Base-by-base conservation (phyloP, 2,329 filamentous ascomycete genomes). In the Ophiostoma ips region DNA sequence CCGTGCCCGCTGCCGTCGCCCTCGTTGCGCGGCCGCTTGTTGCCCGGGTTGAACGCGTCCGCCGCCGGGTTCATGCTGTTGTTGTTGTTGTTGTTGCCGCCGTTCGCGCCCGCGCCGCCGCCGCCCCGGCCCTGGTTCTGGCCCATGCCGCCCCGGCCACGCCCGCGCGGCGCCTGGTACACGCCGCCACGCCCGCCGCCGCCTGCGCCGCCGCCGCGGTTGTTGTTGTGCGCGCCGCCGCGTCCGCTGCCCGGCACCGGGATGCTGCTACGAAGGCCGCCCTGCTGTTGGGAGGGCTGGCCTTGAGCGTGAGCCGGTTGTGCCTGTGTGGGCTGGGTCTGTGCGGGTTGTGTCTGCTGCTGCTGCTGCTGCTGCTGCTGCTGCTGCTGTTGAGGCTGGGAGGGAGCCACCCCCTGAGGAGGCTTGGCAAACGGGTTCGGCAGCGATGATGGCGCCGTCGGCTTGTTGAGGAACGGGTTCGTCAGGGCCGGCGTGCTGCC, bases 1-100 rank as follows among this genome's bases (percentile, higher is more conserved):
- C 51, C 58, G 7, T 55, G 54, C 21, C 64, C 66, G 41, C 63
- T 64, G 48, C 64, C 69, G 41, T 67, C 66, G 13, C 61, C 63
- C 50, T 77, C 75, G 50, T 74, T 73, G 28, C 75, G 67, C 18
- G 71, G 67, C 34, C 75, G 67, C 62, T 79, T 78, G 57, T 71
- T 74, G 19, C 73, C 72, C 15, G 71, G 69, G 28, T 75, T 73
- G 55, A 75, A 71, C 53, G 73, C 72, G 11, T 74, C 72, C 13
- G 69, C 74, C 11, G 66, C 63, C 2, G 70, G 68, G 58, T 72
- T 77, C 35, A 77, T 58, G n/a, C 63, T 61, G 15, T 21, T 37
- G 1, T 28, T 18, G n/a, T n/a, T n/a, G n/a, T n/a, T n/a, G n/a
- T n/a, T n/a, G n/a, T n/a, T n/a, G n/a, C n/a, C n/a, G 19, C 70